These are phyloP conservation scores for Exserohilum turcica DNA, from an alignment of 2,329 filamentous ascomycete genomes.

Conservation along the genomic window DNA sequence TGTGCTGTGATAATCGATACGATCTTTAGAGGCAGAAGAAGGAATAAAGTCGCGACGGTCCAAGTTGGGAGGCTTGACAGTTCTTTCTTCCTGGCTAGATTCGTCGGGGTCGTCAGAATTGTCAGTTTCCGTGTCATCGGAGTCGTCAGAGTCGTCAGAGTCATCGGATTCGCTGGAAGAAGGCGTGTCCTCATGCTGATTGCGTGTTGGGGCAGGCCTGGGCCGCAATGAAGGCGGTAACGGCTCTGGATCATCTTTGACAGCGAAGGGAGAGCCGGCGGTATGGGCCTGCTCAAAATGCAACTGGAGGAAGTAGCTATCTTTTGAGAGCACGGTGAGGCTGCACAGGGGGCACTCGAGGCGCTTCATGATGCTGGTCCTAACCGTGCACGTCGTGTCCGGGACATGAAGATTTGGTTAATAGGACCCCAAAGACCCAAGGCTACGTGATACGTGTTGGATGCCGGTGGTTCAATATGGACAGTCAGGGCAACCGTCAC, in stretches of 20 bases:
- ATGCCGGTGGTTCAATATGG: neutral
- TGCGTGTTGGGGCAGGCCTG: conserved; percentile 25
- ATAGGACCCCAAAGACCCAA: conserved; percentile 2
- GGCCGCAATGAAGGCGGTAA: conserved; percentile 29
- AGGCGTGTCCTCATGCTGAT: conserved; percentile 29
- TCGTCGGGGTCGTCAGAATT: conserved; percentile 12
- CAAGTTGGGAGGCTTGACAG: conserved; percentile 48
- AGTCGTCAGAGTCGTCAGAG: conserved; percentile 17
- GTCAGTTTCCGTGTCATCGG: conserved; percentile 9
- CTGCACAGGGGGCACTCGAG: conserved; percentile 46
- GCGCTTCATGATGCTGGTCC: conserved; percentile 26
- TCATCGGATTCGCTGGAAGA: conserved; percentile 30
- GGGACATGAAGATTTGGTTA: neutral
- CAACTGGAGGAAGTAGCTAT: conserved; percentile 45
- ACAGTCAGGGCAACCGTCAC: conserved; percentile 14
- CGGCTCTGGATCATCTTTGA: conserved; percentile 39
- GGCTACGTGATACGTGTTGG: neutral
- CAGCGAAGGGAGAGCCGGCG: conserved; percentile 45
- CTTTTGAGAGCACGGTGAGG: conserved; percentile 33
- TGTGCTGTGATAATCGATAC: conserved; percentile 53
- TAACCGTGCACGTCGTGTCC: conserved; percentile 11
- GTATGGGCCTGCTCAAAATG: conserved; percentile 50
- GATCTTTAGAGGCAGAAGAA: conserved; percentile 52
- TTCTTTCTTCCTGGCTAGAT: conserved; percentile 37
- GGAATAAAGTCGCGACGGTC: conserved; percentile 52